These are phyloP conservation scores for Omphalotus guepiniiformis DNA, from an alignment of 768 basidiomycete genomes.

Conservation along the genomic window DNA sequence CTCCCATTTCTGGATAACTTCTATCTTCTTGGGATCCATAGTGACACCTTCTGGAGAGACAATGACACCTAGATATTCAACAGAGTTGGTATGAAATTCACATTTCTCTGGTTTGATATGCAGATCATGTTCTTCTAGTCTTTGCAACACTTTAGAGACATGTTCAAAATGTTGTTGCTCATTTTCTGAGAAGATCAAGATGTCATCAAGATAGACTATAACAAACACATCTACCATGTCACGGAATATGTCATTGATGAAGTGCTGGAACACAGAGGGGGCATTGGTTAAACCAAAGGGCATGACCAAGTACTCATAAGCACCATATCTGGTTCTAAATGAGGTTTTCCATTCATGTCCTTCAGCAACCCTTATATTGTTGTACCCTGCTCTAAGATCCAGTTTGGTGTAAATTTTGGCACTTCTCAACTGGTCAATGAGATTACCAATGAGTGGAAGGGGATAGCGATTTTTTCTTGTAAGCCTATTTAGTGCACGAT, in stretches of 20 bases:
- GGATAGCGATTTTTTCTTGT: conserved; percentile 29
- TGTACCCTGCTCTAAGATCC: conserved; percentile 36
- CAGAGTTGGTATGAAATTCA: conserved; percentile 4
- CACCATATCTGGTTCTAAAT: conserved; percentile 31
- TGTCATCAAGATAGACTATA: conserved; percentile 30
- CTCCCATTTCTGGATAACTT: conserved; percentile 32
- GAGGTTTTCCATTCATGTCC: conserved; percentile 43
- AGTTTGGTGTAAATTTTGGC: conserved; percentile 30
- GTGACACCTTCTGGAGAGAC: neutral
- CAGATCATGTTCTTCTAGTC: conserved; percentile 14
- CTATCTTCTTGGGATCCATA: conserved; percentile 39
- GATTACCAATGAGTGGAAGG: conserved; percentile 29
- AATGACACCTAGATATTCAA: conserved; percentile 18
- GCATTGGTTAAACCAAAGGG: conserved; percentile 35
- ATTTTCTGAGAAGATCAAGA: conserved; percentile 19
- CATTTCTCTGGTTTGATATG: conserved; percentile 26
- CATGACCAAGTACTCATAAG: conserved; percentile 41
- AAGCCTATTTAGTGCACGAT: conserved; percentile 25
- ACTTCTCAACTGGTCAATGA: conserved; percentile 23
- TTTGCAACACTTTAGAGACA: conserved; percentile 15
- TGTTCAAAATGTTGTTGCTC: conserved; percentile 10
- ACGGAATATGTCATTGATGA: conserved; percentile 32
- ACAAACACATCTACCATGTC: conserved; percentile 22
- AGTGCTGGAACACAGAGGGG: conserved; percentile 22
- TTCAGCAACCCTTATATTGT: conserved; percentile 36